These are phyloP conservation scores for Amphichorda felina DNA, from an alignment of 2,329 filamentous ascomycete species.

Conservation along the genomic window DNA sequence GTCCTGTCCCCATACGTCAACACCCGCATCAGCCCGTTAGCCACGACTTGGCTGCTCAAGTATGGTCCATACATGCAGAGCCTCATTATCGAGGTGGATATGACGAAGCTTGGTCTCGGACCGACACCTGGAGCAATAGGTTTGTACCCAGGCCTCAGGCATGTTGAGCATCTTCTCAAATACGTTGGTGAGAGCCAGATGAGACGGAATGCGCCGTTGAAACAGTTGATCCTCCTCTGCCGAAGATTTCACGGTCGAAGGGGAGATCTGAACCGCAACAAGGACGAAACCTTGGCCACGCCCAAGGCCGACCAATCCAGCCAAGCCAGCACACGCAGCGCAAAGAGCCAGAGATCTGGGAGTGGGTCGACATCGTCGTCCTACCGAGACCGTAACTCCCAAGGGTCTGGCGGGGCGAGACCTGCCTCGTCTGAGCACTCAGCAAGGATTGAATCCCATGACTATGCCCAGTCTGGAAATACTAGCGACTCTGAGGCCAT, in stretches of 20 bases:
- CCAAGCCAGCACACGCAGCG: background rate
- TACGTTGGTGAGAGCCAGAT: constrained; percentile 15
- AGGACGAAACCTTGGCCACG: background rate
- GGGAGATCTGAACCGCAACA: background rate
- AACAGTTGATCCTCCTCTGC: constrained; percentile 19
- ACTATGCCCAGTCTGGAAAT: no score
- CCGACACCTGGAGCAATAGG: constrained; percentile 9
- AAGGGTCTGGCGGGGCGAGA: no score
- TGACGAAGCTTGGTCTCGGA: constrained; percentile 23
- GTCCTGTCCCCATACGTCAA: constrained; percentile 24
- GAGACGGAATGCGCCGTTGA: constrained; percentile 10
- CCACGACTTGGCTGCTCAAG: constrained; percentile 18
- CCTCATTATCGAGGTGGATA: constrained; percentile 27
- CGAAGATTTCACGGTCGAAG: constrained; percentile 19
- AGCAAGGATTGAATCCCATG: no score
- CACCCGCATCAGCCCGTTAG: constrained; percentile 17
- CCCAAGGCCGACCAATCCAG: constrained; percentile 1
- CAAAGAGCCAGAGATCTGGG: background rate
- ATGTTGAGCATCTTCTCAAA: constrained; percentile 13
- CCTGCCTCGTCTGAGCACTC: no score
- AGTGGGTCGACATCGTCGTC: background rate
- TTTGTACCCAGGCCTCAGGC: constrained; percentile 11
- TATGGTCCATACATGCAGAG: constrained; percentile 22
- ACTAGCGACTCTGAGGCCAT: background rate
- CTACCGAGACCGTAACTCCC: background rate